Evolutionary conservation across 768 basidiomycete genomes (phyloP).

Genomic region (Collybiopsis luxurians): DNA sequence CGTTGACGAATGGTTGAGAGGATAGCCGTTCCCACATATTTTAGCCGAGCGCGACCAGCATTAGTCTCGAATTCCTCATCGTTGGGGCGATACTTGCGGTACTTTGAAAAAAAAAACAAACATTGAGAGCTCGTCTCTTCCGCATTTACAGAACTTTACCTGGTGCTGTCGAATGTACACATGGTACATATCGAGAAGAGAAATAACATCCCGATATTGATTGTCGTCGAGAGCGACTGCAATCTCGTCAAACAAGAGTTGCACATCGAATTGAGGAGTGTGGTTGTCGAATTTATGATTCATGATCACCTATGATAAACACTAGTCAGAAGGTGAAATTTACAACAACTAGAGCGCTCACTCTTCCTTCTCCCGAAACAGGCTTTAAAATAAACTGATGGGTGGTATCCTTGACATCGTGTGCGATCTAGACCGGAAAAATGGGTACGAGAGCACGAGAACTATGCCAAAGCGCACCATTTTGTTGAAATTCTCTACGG

Average conservation of each 20-base stretch:
- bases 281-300: constrained; percentile 73
- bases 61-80: constrained; percentile 59
- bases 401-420: constrained; percentile 44
- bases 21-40: constrained; percentile 80
- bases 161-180: constrained; percentile 85
- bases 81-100: constrained; percentile 75
- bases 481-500: constrained; percentile 67
- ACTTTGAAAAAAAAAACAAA: constrained; percentile 43
- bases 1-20: constrained; percentile 80
- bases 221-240: constrained; percentile 88
- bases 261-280: constrained; percentile 83
- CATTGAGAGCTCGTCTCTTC: background rate
- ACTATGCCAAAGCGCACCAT: constrained; percentile 46
- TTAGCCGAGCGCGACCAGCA: constrained; percentile 63
- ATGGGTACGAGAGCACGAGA: background rate
- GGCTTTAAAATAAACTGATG: constrained; percentile 97
- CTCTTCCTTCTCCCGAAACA: constrained; percentile 91
- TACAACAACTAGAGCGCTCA: constrained; percentile 30
- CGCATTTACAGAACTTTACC: constrained; percentile 31
- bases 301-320: constrained; percentile 61
- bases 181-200: constrained; percentile 94
- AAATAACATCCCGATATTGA: constrained; percentile 93
- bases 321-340: background rate
- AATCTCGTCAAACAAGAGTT: constrained; percentile 89
- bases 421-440: constrained; percentile 35